phyloP scores from a whole-genome alignment of 345 rosid genomes.

The Balakata baccata region DNA sequence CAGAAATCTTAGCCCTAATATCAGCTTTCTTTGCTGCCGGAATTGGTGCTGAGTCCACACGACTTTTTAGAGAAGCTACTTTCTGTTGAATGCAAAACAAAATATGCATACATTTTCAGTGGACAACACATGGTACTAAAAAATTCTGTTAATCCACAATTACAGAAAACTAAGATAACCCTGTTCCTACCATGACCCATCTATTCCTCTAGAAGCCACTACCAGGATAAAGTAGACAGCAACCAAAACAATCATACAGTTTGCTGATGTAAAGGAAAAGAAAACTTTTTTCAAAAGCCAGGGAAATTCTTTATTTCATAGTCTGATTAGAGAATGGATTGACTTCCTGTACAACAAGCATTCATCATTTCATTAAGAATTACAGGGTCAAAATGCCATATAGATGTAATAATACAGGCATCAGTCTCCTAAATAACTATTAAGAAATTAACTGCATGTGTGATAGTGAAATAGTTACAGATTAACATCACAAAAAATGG shows the following conservation, averaged over 20 bases:
- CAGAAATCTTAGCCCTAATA: constrained; percentile 62
- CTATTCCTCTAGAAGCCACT: neutral
- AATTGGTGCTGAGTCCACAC: constrained; percentile 65
- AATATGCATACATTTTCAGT: neutral
- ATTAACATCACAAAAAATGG: neutral
- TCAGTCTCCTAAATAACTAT: neutral
- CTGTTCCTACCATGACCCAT: neutral
- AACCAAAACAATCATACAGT: neutral
- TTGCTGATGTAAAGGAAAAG: neutral
- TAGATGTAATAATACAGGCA: neutral
- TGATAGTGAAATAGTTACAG: neutral
- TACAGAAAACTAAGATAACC: neutral
- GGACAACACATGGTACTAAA: neutral
- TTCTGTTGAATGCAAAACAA: constrained; percentile 40
- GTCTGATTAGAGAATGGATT: neutral
- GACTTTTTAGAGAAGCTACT: constrained; percentile 76
- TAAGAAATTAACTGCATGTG: neutral
- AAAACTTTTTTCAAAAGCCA: neutral
- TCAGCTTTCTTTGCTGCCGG: constrained; percentile 90
- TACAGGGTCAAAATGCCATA: neutral
- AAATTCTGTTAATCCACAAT: neutral
- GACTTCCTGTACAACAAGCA: too few relatives aligned
- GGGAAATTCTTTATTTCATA: neutral
- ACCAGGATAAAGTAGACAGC: neutral
- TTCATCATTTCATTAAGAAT: neutral